Evolutionary conservation across 768 basidiomycete species (phyloP).

Genomic region (Ephemerocybe angulata): DNA sequence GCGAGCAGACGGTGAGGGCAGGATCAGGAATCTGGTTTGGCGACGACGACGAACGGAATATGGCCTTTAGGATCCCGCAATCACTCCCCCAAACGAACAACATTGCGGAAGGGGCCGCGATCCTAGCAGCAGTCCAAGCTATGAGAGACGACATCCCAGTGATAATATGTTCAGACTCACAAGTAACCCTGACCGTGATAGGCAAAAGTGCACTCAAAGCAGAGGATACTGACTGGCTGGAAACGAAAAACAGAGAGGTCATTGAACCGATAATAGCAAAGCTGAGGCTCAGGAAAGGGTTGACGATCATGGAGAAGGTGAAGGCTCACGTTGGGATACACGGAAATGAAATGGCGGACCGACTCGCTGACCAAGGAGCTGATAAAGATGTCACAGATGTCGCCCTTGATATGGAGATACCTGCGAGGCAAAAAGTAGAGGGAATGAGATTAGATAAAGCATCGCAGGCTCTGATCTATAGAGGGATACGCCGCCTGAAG

Average conservation of each 20-base stretch:
- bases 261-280: background rate
- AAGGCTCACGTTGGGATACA: conserved; percentile 13
- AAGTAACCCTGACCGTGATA: conserved; percentile 11
- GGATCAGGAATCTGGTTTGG: conserved; percentile 20
- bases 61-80: conserved; percentile 8
- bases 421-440: background rate
- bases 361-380: conserved; percentile 2
- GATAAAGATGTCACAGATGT: too few species aligned
- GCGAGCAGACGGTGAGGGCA: conserved; percentile 2
- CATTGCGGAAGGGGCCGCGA: conserved; percentile 15
- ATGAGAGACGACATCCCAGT: background rate
- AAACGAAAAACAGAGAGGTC: background rate
- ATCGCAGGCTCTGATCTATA: background rate
- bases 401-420: too few species aligned
- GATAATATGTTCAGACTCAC: conserved; percentile 15
- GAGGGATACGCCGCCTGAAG: background rate
- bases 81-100: conserved; percentile 15
- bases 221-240: conserved; percentile 17
- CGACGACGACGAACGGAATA: conserved; percentile 10
- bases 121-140: conserved; percentile 9
- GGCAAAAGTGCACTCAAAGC: conserved; percentile 1
- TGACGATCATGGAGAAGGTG: conserved; percentile 8
- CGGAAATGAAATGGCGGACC: conserved; percentile 16
- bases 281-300: background rate
- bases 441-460: background rate